A percentile compares a stretch with the other conserved stretches of the same genome.
Conservation (phyloP, 768 basidiomycete species). For the Mycena epipterygia region DNA sequence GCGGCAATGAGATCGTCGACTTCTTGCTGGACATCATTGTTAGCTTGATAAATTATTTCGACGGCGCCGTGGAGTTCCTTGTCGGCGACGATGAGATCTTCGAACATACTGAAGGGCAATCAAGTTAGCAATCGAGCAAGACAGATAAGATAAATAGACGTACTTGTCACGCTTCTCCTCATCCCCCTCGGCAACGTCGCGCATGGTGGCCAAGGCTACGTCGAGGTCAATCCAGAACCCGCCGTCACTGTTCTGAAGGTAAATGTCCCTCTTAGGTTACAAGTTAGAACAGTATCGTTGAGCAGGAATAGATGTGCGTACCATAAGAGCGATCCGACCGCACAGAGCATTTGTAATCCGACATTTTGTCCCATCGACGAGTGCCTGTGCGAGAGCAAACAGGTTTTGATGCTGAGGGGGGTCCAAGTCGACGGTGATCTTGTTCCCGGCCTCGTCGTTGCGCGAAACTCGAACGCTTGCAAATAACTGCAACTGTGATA, state of each 20-base stretch:
- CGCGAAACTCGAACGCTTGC: background rate
- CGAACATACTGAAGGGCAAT: background rate
- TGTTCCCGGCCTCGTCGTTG: background rate
- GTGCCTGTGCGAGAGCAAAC: background rate
- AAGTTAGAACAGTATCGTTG: no score
- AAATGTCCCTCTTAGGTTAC: no score
- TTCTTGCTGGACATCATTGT: background rate
- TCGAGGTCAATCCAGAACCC: no score
- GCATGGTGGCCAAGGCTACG: background rate
- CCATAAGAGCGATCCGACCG: conserved; percentile 21
- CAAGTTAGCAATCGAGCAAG: background rate
- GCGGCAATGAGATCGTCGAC: background rate
- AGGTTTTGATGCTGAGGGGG: background rate
- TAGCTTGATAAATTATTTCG: background rate
- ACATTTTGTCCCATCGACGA: conserved; percentile 12
- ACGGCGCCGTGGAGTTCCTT: background rate
- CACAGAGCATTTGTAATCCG: background rate
- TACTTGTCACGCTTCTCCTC: background rate
- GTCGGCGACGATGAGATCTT: background rate
- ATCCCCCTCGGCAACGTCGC: background rate
- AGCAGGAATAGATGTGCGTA: background rate
- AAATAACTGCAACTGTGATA: no score
- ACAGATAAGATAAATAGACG: background rate
- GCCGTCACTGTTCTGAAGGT: no score
- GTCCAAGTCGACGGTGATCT: background rate